Evolutionary conservation across 768 basidiomycete genomes (phyloP).

Genomic region (Panaeolus cyanescens): DNA sequence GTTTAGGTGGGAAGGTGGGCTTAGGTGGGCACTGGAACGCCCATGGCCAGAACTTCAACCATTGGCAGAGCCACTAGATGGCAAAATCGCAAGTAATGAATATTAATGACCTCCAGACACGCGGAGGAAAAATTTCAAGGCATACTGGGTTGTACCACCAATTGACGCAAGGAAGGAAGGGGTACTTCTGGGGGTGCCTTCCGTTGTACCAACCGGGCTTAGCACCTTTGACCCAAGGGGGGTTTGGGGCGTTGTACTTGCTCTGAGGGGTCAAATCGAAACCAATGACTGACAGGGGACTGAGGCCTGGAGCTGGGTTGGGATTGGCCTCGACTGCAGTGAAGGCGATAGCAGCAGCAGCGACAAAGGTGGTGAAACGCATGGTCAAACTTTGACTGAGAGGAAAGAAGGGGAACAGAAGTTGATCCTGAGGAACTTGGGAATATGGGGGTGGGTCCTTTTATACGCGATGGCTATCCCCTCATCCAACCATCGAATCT

Average conservation of each 20-base stretch:
- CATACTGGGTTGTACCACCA: slow-evolving; percentile 13
- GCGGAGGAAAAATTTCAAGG: slow-evolving; percentile 19
- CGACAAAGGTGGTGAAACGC: slow-evolving; percentile 31
- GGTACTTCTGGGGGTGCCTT: slow-evolving; percentile 25
- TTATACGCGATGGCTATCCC: background rate
- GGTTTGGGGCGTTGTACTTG: slow-evolving; percentile 38
- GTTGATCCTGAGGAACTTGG: background rate
- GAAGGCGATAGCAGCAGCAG: slow-evolving; percentile 17
- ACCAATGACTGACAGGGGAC: slow-evolving; percentile 17
- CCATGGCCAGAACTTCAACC: slow-evolving; percentile 35
- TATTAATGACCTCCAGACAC: background rate
- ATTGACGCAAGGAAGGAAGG: slow-evolving; percentile 29
- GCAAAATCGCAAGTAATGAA: slow-evolving; percentile 6
- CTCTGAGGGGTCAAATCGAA: slow-evolving; percentile 31
- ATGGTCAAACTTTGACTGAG: slow-evolving; percentile 17
- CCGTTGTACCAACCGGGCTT: slow-evolving; percentile 49
- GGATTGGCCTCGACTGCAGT: slow-evolving; percentile 13
- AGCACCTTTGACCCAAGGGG: slow-evolving; percentile 34
- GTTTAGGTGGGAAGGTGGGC: slow-evolving; percentile 16
- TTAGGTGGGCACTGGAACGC: slow-evolving; percentile 39
- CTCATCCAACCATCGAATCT: background rate
- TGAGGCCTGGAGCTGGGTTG: background rate
- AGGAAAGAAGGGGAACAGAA: background rate
- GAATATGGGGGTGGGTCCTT: background rate
- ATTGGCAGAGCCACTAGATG: slow-evolving; percentile 25